Percentiles rank a stretch among this genome's conserved stretches.
Evolutionary conservation across 495 filamentous ascomycete genomes (phyloP).

Genomic region (Cercophora sp.): DNA sequence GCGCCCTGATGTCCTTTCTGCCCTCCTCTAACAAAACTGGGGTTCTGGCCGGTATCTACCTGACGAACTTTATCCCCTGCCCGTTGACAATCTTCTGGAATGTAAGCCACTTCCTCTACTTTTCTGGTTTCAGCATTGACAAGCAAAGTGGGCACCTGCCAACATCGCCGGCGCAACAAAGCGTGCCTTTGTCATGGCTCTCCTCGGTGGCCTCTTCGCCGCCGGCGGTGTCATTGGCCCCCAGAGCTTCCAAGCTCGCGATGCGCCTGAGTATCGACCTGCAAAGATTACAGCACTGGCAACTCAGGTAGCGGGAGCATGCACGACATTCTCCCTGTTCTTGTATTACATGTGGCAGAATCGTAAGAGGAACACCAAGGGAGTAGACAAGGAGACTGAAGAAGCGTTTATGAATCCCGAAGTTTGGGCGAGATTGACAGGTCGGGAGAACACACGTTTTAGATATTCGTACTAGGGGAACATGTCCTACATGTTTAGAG

Average conservation of each 20-base stretch:
- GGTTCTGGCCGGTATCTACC: conserved; percentile 59
- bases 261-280: conserved; percentile 57
- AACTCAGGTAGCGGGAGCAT: conserved; percentile 28
- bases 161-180: conserved; percentile 37
- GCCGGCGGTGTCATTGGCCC: conserved; percentile 65
- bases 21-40: conserved; percentile 40
- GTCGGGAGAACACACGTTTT: conserved; percentile 37
- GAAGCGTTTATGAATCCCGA: conserved; percentile 29
- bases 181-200: conserved; percentile 42
- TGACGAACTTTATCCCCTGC: conserved; percentile 57
- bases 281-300: conserved; percentile 58
- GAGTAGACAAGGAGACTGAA: conserved; percentile 18
- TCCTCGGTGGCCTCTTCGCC: conserved; percentile 57
- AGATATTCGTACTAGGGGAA: conserved; percentile 32
- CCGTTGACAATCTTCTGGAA: conserved; percentile 43
- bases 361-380: conserved; percentile 18
- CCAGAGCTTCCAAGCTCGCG: conserved; percentile 58
- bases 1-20: conserved; percentile 57
- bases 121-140: background rate
- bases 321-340: conserved; percentile 29
- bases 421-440: conserved; percentile 31
- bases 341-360: conserved; percentile 36
- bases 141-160: conserved; percentile 28
- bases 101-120: conserved; percentile 10
- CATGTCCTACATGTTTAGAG: no score